Conservation (phyloP, 192 early-diverging fungal genomes). For the Gigaspora rosea region DNA sequence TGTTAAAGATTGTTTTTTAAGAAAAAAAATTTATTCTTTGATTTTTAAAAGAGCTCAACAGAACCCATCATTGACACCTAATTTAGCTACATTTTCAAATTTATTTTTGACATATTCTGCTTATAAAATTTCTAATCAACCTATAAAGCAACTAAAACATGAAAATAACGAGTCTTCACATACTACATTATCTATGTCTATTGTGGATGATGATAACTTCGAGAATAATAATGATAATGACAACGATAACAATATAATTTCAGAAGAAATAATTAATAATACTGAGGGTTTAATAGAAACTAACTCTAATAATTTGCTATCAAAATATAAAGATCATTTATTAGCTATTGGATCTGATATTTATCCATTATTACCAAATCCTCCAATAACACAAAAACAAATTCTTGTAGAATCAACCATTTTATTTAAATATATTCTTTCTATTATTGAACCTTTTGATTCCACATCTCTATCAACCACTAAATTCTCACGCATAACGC, state of each 20-base stretch:
- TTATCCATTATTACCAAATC: slow-evolving; percentile 9
- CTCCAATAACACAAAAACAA: not conserved
- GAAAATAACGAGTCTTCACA: not conserved
- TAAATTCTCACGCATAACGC: slow-evolving; percentile 43
- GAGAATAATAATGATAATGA: not conserved
- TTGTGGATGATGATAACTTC: not conserved
- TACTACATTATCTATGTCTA: not conserved
- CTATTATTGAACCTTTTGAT: not conserved
- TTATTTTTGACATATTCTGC: slow-evolving; percentile 70
- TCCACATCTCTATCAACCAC: not conserved
- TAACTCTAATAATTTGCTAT: not conserved
- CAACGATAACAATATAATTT: not conserved
- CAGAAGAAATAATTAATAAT: not conserved
- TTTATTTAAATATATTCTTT: slow-evolving; percentile 39
- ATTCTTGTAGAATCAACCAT: slow-evolving; percentile 38
- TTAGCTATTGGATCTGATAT: not conserved
- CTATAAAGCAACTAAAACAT: not conserved
- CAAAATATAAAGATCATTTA: not conserved
- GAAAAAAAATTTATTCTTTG: not conserved
- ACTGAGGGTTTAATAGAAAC: not conserved
- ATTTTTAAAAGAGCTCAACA: slow-evolving; percentile 16
- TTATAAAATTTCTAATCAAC: slow-evolving; percentile 45
- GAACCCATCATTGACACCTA: slow-evolving; percentile 51
- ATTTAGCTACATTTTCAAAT: slow-evolving; percentile 65
- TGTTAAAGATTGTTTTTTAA: not conserved